Base-by-base conservation (phyloP, 495 filamentous ascomycete genomes). In the Hypoxylon perforatum region DNA sequence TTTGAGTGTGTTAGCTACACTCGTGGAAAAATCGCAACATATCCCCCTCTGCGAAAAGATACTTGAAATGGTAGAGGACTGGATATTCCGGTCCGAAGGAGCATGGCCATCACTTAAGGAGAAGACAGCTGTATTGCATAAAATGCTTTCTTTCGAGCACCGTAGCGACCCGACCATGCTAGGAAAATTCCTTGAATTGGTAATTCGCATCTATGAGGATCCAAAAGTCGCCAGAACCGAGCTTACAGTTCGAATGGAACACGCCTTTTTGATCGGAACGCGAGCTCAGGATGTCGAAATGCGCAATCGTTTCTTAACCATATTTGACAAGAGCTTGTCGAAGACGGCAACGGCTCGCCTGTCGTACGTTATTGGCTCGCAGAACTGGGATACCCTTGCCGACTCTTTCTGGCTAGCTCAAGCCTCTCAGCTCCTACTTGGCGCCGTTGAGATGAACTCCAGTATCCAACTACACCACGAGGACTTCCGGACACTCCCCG, bases 341-440 rank as follows among this genome's bases (percentile, higher is more conserved):
- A 91, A 92, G 57, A 90, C 92, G 18, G 92, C 93, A 9, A 96
- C 90, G 71, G 90, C 89, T 44, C 87, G 96, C 41, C 79, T 98
- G 17, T 89, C 87, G 59, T 98, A 97, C 77, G 90, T 98, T 5
- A 81, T 99, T 47, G 85, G 88, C 4, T 90, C 89, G n/a, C 96
- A 99, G 74, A 97, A 97, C 68, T 99, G 96, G 96, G 96, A 97
- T 73, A 94, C 91, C 0, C 82, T 99, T 35, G 86, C 86, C 3
- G 95, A 99, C 61, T 97, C 91, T 7, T 99, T 94, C 80, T 99
- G 96, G 96, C 83, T 99, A 15, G 88, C 92, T 23, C 96, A 99
- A 75, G 95, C 95, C 12, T 90, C 91, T 14, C 94, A 98, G 73
- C 84, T 98, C 18, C 84, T 99, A 14, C 85, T 98, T 57, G 93